These are phyloP conservation scores for Piper betle DNA, from an alignment of 164 flowering plant species.

Conservation along the genomic window DNA sequence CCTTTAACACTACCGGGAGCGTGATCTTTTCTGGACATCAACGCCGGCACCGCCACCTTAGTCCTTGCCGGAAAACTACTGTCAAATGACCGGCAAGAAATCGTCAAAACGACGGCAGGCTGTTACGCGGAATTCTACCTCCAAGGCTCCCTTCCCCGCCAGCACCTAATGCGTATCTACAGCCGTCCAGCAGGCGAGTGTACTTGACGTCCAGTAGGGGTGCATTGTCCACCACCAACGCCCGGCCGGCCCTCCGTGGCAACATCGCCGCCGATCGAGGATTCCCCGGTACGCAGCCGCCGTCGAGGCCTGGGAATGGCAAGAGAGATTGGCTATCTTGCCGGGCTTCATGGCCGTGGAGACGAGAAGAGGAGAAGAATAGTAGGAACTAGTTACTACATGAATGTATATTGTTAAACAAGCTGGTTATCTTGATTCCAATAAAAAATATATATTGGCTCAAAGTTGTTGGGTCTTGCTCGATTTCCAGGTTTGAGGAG, in stretches of 20 bases:
- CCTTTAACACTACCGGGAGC: background rate
- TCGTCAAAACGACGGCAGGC: background rate
- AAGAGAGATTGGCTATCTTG: conserved; percentile 49
- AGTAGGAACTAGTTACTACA: no score
- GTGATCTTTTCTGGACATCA: conserved; percentile 3
- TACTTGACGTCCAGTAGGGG: conserved; percentile 24
- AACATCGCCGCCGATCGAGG: conserved; percentile 28
- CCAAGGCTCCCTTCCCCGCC: background rate
- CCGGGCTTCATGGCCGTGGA: conserved; percentile 11
- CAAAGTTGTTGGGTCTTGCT: no score
- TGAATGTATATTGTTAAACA: no score
- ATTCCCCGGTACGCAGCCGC: conserved; percentile 40
- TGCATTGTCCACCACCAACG: conserved; percentile 15
- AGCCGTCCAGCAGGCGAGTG: conserved; percentile 24
- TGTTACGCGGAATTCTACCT: background rate
- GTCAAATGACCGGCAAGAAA: background rate
- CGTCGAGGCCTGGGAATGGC: conserved; percentile 48
- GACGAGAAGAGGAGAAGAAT: background rate
- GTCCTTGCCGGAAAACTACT: background rate
- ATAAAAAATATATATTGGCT: no score
- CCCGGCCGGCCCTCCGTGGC: conserved; percentile 25
- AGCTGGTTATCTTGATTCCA: no score
- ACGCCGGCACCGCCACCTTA: background rate
- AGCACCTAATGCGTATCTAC: conserved; percentile 1
- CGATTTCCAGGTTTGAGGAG: no score